Evolutionary conservation across 345 rosid genomes (phyloP), one percentile per base, ranked within the genome.

Genomic region (Lumnitzera littorea): DNA sequence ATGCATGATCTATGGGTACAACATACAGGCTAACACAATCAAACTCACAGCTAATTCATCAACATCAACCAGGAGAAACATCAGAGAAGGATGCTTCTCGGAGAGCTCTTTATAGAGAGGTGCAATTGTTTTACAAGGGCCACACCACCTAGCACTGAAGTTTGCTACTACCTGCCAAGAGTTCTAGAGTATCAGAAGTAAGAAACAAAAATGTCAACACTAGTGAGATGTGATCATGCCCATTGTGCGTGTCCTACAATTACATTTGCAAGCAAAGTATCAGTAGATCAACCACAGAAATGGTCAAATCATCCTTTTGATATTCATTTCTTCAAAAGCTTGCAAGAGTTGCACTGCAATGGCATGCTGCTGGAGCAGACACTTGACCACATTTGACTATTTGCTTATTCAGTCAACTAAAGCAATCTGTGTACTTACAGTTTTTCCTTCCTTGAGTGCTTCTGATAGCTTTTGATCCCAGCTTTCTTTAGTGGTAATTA

Each of bases 81-180:
- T 76, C 11, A 91, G 46, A 15, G 86, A 76, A 68, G 82, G 60
- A 64, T 85, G 63, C 74, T 85, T 87, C 76, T 84, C 81, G 2
- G 97, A 83, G 61, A 91, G 79, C 51, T 85, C 96, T 0, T 65
- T 24, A 66, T 55, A 85, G 54, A 74, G 72, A 41, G 90, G 82
- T 5, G 95, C 90, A 27, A 87, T 78, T 58, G 78, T 50, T 72
- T 80, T 80, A 72, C 91, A 84, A 16, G 96, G 97, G 63, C 88
- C 87, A 75, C 97, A 83, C 97, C 97, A 91, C 36, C 80, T 67
- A 9, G 97, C 88, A 60, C 92, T 82, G 82, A 91, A 91, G 74
- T 91, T 91, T 47, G 86, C 96, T 63, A 85, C 17, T 41, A 84
- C 84, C 96, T 91, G 83, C 43, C 43, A 36, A 36, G 43, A 36